Conservation (phyloP, 257 asterid species). For the Nicotiana paniculata region DNA sequence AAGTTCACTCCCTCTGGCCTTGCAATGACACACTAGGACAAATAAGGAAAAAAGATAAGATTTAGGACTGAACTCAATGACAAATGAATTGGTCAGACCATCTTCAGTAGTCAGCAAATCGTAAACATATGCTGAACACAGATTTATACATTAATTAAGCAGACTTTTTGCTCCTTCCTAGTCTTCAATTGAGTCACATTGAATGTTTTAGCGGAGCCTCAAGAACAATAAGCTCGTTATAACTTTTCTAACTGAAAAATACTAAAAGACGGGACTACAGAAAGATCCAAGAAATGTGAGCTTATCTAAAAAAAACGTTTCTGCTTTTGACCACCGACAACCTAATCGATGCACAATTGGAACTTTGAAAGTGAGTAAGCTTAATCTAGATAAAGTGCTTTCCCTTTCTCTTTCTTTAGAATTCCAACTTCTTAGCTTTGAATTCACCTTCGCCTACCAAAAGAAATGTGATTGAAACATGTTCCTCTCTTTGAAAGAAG, state of each 20-base stretch:
- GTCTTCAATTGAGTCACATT: background rate
- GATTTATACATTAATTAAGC: background rate
- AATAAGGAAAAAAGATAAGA: background rate
- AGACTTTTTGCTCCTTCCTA: background rate
- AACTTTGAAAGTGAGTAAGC: background rate
- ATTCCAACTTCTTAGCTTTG: background rate
- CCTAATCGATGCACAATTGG: background rate
- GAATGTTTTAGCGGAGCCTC: background rate
- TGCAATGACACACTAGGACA: background rate
- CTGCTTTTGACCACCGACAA: background rate
- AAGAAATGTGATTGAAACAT: background rate
- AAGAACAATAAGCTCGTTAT: background rate
- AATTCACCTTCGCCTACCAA: background rate
- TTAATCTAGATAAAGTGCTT: background rate
- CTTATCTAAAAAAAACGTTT: background rate
- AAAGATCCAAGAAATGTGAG: slow-evolving; percentile 10
- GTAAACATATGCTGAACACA: background rate
- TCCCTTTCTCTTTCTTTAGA: background rate
- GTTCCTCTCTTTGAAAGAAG: background rate
- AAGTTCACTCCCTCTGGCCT: background rate
- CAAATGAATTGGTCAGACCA: background rate
- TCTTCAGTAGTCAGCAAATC: background rate
- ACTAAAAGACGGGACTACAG: background rate
- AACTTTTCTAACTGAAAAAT: background rate
- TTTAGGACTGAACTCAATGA: background rate